Base-by-base conservation (phyloP, 768 basidiomycete species). In the Lentinula sp. region DNA sequence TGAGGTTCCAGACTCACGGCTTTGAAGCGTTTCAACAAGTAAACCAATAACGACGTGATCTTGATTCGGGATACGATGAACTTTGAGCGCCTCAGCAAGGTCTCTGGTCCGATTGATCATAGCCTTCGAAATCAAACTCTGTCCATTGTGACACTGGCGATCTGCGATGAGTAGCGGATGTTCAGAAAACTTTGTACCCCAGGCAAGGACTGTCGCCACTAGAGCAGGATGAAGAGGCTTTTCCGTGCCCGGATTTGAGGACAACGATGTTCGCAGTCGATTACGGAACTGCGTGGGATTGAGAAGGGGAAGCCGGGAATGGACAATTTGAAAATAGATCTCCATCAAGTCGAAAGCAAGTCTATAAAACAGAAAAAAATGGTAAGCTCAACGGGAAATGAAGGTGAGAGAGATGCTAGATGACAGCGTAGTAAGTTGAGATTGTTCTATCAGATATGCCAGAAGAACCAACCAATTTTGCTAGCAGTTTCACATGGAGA, bases 121-220 rank as follows among this genome's bases (percentile, higher is more conserved):
- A 1, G 87, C 76, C 73, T 86, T 90, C 3, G 91, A 90, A 6
- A 98, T 75, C 41, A 85, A 71, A 72, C 93, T 93, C 68, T 92
- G 88, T 6, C 85, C 85, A 50, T 80, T 76, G 53, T 84, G 85
- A 61, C 85, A 84, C 55, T 82, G 77, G 46, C 93, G 82, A 75
- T 96, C 95, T 37, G 85, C 84, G 20, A 87, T 80, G 51, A 97
- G 84, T 62, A 94, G 74, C 0, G 90, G 87, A 69, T 96, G 92
- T 67, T 97, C 95, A 3, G 93, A 94, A 71, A 96, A 96, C 67
- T 94, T 93, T 41, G 91, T 87, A 33, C 95, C 95, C 89, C 91
- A 95, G 0, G 93, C 91, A 57, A 97, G 77, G 8, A 95, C 88
- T 1, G 90, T 88, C 6, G 95, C 95, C 55, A 96, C 82, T 20